These are phyloP conservation scores for Chlorella sp. DNA, from an alignment of 139 green algal genomes.

Conservation along the genomic window DNA sequence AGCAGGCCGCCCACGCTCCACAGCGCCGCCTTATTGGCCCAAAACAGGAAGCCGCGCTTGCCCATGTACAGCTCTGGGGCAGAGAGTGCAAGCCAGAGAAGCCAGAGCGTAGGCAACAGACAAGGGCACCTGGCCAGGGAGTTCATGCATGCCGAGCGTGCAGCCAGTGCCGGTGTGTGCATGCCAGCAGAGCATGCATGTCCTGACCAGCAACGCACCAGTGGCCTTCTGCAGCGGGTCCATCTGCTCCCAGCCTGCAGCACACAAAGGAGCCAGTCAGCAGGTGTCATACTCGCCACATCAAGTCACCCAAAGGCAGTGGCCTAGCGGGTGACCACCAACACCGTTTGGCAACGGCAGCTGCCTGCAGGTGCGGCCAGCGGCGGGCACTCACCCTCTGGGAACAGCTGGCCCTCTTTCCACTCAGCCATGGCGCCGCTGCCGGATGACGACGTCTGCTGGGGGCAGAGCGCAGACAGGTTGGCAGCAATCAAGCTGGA, in stretches of 20 bases:
- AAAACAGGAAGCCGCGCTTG: conserved; percentile 80
- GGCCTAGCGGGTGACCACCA: not conserved
- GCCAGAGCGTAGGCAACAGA: too few relatives aligned
- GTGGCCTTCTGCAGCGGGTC: conserved; percentile 28
- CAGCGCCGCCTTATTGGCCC: conserved; percentile 57
- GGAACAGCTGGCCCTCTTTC: conserved; percentile 79
- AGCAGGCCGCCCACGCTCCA: conserved; percentile 51
- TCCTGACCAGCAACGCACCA: not conserved
- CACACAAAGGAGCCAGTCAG: not conserved
- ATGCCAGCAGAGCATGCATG: too few relatives aligned
- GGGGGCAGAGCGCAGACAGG: not conserved
- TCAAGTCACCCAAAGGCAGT: not conserved
- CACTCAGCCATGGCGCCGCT: conserved; percentile 48
- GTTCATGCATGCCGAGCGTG: too few relatives aligned
- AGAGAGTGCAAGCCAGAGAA: too few relatives aligned
- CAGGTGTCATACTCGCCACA: not conserved
- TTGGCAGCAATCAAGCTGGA: not conserved
- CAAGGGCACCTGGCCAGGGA: too few relatives aligned
- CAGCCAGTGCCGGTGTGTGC: too few relatives aligned
- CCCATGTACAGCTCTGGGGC: conserved; percentile 73
- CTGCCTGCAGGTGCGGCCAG: not conserved
- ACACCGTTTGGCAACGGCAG: not conserved
- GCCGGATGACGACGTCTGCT: not conserved
- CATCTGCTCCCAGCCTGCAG: conserved; percentile 32
- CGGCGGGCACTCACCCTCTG: conserved; percentile 51